phyloP scores from a whole-genome alignment of 2,329 filamentous ascomycete species.

The Phoma herbarum region DNA sequence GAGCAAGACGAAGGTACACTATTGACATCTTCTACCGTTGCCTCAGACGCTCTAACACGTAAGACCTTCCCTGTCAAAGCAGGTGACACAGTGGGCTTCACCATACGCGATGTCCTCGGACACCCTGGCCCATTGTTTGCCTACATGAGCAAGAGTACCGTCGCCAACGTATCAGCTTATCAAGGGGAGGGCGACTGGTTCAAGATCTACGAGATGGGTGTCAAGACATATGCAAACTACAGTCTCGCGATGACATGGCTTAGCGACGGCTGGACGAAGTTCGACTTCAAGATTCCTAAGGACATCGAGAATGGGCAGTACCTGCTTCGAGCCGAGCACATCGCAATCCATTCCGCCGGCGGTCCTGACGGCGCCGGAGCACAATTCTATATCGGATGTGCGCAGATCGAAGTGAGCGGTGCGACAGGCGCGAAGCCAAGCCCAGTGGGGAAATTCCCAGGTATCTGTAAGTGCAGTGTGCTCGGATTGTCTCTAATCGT shows the following conservation, averaged over 20 bases:
- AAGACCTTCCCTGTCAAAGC: slow-evolving; percentile 51
- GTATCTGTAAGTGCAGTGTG: slow-evolving; percentile 24
- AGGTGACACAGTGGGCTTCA: slow-evolving; percentile 60
- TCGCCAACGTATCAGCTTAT: slow-evolving; percentile 72
- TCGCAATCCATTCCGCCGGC: slow-evolving; percentile 51
- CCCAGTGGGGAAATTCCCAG: slow-evolving; percentile 51
- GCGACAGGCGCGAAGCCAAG: slow-evolving; percentile 42
- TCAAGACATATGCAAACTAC: slow-evolving; percentile 28
- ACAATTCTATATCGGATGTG: slow-evolving; percentile 56
- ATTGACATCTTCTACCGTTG: neutral
- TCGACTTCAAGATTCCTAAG: slow-evolving; percentile 20
- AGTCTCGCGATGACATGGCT: slow-evolving; percentile 18
- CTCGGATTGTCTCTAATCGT: too few relatives aligned
- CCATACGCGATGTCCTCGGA: slow-evolving; percentile 60
- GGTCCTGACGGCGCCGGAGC: slow-evolving; percentile 32
- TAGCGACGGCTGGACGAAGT: slow-evolving; percentile 19
- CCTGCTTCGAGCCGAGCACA: slow-evolving; percentile 54
- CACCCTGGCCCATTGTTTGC: slow-evolving; percentile 51
- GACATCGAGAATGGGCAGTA: slow-evolving; percentile 48
- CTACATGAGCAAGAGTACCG: slow-evolving; percentile 55
- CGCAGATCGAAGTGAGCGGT: slow-evolving; percentile 52
- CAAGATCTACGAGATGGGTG: slow-evolving; percentile 47
- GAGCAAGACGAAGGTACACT: slow-evolving; percentile 35
- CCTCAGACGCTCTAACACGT: neutral
- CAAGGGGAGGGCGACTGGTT: slow-evolving; percentile 67